Base-by-base conservation (phyloP, 1,139 yeast species). In the Yamadazyma spencermartinsiae region DNA sequence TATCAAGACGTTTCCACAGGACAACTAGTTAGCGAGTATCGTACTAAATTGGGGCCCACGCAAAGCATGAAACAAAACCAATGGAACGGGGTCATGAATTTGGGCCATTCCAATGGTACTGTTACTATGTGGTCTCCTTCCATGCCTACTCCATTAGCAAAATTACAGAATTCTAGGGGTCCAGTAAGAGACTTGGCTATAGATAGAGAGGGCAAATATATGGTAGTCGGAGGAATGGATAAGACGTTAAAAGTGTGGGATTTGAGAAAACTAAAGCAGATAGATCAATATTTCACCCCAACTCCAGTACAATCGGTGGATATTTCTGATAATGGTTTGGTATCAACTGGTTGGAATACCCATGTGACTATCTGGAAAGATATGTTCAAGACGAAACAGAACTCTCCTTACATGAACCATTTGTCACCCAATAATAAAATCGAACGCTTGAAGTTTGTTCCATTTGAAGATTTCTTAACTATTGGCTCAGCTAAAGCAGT, bases 1-100 rank as follows among this genome's bases (percentile, higher is more conserved):
- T 94, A 88, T 60, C 98, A 90, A 54, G 99, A 94, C 63, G 95
- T 90, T 2, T 84, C 96, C 2, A 92, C 98, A 0, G 99, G 99
- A 44, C 76, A 74, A 36, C 66, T 89, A 32, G 92, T 90, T 0
- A 74, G 90, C 35, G 98, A 92, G 59, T 68, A 82, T 31, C 75
- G 92, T 55, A 89, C 98, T 9, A 88, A 86, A 58, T 62, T 87
- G 45, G 99, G 98, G 0, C 95, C 98, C 10, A 86, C 96, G 0
- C 82, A 81, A 37, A 76, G 94, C 8, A 79, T 90, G 89, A 72
- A 83, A 37, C 96, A 87, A 50, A 94, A 92, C 58, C 95, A 96
- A 1, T 87, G 95, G 85, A 94, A 94, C 58, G 98, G 98, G 0
- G 87, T 92, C 8, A 79, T 90, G 69, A 95, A 92, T 62, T 72